Conservation (phyloP, 106 monocot genomes). For the Triglochin maritima region DNA sequence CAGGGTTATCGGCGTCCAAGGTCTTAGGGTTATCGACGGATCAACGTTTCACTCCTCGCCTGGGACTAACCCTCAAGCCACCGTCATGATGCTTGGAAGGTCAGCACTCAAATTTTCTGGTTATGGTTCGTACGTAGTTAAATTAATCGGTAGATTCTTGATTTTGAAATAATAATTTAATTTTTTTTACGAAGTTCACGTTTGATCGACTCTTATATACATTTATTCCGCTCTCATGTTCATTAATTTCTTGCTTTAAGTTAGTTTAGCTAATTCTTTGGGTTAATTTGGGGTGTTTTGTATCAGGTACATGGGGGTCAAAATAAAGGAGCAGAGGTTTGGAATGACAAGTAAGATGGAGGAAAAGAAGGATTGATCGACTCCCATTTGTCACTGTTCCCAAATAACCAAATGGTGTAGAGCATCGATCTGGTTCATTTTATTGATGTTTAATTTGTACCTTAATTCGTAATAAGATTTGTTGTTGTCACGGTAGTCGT, state of each 20-base stretch:
- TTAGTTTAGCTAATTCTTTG: neutral
- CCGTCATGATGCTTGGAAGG: slow-evolving; percentile 17
- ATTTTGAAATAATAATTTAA: no score
- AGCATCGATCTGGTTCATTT: neutral
- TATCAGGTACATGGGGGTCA: slow-evolving; percentile 36
- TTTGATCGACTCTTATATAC: neutral
- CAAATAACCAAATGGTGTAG: neutral
- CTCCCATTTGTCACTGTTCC: no score
- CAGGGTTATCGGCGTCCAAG: slow-evolving; percentile 4
- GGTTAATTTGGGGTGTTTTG: neutral
- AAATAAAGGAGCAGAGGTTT: slow-evolving; percentile 20
- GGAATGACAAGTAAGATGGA: neutral
- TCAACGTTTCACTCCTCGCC: slow-evolving; percentile 5
- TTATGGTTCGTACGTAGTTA: no score
- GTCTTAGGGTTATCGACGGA: slow-evolving; percentile 13
- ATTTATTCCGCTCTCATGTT: neutral
- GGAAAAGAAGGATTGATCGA: neutral
- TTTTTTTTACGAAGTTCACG: neutral
- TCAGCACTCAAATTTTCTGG: no score
- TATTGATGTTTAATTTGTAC: neutral
- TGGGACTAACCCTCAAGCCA: slow-evolving; percentile 20
- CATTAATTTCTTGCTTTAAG: neutral
- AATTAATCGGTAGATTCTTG: no score
- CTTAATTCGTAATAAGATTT: neutral
- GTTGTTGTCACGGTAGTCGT: neutral